These are phyloP conservation scores for Hevea brasiliensis DNA, from an alignment of 345 rosid species.

Conservation along the genomic window DNA sequence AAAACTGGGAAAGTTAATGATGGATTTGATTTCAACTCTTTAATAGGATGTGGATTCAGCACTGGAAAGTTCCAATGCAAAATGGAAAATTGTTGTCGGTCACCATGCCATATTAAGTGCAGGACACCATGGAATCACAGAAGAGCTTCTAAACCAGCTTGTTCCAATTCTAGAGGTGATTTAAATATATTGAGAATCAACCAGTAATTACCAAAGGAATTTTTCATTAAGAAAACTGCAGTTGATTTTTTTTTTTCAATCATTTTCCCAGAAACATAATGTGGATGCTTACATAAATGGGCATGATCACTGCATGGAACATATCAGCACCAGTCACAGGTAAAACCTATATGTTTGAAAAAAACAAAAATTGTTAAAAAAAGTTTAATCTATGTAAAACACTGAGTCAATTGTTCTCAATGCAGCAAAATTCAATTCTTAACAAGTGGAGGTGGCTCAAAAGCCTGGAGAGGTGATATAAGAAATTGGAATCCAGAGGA, in stretches of 20 bases:
- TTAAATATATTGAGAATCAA: background rate
- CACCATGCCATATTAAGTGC: slow-evolving; percentile 73
- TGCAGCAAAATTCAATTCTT: slow-evolving; percentile 21
- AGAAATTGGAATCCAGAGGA: background rate
- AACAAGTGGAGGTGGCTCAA: slow-evolving; percentile 25
- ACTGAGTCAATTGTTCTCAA: background rate
- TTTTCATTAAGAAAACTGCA: background rate
- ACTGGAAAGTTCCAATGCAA: slow-evolving; percentile 46
- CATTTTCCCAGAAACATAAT: slow-evolving; percentile 6
- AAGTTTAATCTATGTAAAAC: background rate
- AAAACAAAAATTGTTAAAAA: background rate
- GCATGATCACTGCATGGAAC: slow-evolving; percentile 21
- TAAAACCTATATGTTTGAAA: background rate
- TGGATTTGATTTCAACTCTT: background rate
- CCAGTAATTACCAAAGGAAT: no score
- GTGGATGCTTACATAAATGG: slow-evolving; percentile 25
- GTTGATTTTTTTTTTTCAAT: background rate
- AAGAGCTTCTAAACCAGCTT: slow-evolving; percentile 50
- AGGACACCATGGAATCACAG: slow-evolving; percentile 67
- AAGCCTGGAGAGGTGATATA: slow-evolving; percentile 14
- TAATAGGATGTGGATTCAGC: slow-evolving; percentile 46
- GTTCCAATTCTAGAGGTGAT: slow-evolving; percentile 56
- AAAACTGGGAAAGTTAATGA: background rate
- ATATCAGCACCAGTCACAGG: slow-evolving; percentile 5
- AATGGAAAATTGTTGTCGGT: slow-evolving; percentile 77